Conservation (phyloP, 129 eudicot species). For the Artemisia argyi region DNA sequence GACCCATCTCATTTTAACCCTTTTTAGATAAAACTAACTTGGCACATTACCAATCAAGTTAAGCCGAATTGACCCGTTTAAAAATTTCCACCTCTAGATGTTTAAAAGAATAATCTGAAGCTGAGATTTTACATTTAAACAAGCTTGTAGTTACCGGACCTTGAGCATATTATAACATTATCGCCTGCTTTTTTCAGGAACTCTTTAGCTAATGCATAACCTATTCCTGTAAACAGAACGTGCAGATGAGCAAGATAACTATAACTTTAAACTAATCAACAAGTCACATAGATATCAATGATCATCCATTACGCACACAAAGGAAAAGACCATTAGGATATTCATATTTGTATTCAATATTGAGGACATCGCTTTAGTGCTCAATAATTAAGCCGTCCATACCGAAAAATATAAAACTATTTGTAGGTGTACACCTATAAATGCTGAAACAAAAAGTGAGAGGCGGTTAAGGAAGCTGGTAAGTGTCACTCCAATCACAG, state of each 20-base stretch:
- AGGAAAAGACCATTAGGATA: neutral
- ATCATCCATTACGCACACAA: neutral
- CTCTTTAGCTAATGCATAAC: slow-evolving; percentile 92
- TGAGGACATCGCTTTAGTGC: no score
- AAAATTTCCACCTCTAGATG: neutral
- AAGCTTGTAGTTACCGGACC: slow-evolving; percentile 65
- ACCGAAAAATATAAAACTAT: no score
- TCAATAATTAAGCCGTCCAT: no score
- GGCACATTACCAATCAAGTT: neutral
- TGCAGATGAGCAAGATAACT: slow-evolving; percentile 8
- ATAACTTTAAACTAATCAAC: neutral
- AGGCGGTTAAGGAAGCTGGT: no score
- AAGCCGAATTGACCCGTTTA: neutral
- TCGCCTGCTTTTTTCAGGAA: slow-evolving; percentile 84
- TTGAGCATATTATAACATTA: slow-evolving; percentile 83
- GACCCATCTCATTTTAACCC: neutral
- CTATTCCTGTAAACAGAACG: slow-evolving; percentile 65
- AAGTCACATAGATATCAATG: slow-evolving; percentile 6
- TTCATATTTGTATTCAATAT: neutral
- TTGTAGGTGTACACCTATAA: no score
- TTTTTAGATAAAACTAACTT: neutral
- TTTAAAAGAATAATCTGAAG: neutral
- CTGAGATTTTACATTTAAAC: slow-evolving; percentile 11
- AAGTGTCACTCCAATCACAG: no score
- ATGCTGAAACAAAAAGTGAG: no score